phyloP scores from a whole-genome alignment of 1,284 basidiomycete genomes.

The Melampsora abietis-canadensis region DNA sequence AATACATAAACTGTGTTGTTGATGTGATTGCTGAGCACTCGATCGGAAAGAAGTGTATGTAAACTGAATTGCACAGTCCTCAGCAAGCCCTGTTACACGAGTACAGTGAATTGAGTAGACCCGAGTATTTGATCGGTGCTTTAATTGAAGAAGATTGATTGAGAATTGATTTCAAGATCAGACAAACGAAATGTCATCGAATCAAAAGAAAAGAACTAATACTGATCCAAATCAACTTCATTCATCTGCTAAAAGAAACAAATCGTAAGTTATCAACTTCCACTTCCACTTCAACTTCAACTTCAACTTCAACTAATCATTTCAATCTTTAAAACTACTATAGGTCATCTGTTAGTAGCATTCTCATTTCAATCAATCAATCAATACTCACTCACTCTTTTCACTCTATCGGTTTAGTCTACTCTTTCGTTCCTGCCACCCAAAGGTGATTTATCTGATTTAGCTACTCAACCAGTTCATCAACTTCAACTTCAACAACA shows the following conservation, averaged over 20 bases:
- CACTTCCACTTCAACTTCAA: too few species aligned
- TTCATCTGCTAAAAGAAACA: background rate
- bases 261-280: background rate
- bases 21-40: too few species aligned
- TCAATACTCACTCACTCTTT: background rate
- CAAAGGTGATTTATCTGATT: conserved; percentile 32
- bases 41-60: too few species aligned
- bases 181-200: too few species aligned
- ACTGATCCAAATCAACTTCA: background rate
- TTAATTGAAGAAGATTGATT: too few species aligned
- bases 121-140: too few species aligned
- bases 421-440: conserved; percentile 42
- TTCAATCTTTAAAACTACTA: background rate
- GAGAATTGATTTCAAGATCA: too few species aligned
- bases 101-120: too few species aligned
- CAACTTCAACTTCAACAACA: conserved; percentile 12
- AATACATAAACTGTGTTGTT: too few species aligned
- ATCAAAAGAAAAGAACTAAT: background rate
- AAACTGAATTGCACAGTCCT: too few species aligned
- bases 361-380: background rate
- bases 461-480: conserved; percentile 1
- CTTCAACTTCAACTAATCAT: conserved; percentile 15
- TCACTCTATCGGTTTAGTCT: background rate
- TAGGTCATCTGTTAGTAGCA: conserved; percentile 35
- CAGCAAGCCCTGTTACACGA: too few species aligned